Percentiles rank a stretch among this genome's conserved stretches.
Evolutionary conservation across 2,329 filamentous ascomycete species (phyloP).

Genomic region (Fusarium concolor): DNA sequence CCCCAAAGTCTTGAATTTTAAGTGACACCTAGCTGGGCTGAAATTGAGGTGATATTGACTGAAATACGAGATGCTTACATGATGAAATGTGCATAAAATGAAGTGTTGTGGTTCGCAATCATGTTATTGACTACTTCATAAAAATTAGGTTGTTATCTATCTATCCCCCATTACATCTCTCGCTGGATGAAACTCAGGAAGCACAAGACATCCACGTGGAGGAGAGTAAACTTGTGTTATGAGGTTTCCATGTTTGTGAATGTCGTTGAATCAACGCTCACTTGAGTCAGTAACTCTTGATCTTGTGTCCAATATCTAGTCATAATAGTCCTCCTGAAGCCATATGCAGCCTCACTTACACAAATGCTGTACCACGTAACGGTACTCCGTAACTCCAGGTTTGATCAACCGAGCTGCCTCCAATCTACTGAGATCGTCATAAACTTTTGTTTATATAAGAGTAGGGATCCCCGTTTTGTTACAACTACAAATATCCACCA

Average conservation of each 20-base stretch:
- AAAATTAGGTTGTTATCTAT: no score
- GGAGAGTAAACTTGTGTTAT: background rate
- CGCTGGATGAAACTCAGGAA: background rate
- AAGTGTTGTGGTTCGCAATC: no score
- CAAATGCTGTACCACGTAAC: background rate
- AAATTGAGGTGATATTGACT: background rate
- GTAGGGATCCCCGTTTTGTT: background rate
- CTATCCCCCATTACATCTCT: background rate
- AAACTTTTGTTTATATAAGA: background rate
- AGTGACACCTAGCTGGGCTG: background rate
- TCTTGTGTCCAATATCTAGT: no score
- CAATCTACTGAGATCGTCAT: background rate
- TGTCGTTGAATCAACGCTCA: no score
- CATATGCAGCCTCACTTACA: background rate
- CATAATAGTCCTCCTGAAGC: background rate
- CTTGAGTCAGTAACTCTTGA: no score
- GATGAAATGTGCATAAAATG: background rate
- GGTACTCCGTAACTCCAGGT: background rate
- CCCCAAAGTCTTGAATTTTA: slow-evolving; percentile 23
- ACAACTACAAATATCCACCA: background rate
- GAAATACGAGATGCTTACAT: background rate
- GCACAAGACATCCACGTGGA: background rate
- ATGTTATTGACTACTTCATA: no score
- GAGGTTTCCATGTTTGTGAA: no score
- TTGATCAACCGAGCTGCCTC: background rate